These are phyloP conservation scores for Arachnomyces sp. DNA, from an alignment of 2,329 filamentous ascomycete genomes.

Conservation along the genomic window DNA sequence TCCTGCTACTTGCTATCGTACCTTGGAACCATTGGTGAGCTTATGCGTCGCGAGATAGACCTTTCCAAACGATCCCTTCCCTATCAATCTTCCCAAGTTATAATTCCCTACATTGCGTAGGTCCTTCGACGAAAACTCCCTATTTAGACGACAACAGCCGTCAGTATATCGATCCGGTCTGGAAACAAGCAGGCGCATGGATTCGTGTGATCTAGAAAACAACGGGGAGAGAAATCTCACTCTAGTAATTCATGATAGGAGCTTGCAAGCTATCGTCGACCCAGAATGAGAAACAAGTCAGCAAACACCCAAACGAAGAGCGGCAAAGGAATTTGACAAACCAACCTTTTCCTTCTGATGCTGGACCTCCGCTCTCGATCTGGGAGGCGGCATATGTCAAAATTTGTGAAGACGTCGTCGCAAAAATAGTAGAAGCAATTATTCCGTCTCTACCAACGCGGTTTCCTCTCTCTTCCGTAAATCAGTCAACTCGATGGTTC, in stretches of 20 bases:
- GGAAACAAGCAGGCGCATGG: neutral
- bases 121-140: constrained; percentile 89
- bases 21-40: constrained; percentile 97
- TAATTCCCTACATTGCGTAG: constrained; percentile 93
- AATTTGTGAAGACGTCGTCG: constrained; percentile 2
- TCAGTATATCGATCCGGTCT: neutral
- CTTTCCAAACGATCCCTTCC: constrained; percentile 97
- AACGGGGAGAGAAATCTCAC: constrained; percentile 51
- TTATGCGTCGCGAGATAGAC: constrained; percentile 95
- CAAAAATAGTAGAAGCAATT: too few species aligned
- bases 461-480: too few species aligned
- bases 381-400: constrained; percentile 38
- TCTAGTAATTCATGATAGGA: constrained; percentile 95
- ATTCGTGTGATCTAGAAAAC: constrained; percentile 5
- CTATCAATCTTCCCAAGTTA: constrained; percentile 80
- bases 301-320: constrained; percentile 1
- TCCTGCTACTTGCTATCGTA: constrained; percentile 26
- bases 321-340: constrained; percentile 6
- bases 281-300: constrained; percentile 10
- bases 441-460: too few species aligned
- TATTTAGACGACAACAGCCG: constrained; percentile 32
- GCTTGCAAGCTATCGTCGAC: constrained; percentile 66
- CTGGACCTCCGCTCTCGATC: constrained; percentile 46
- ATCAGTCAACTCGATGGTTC: too few species aligned
- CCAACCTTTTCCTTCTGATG: constrained; percentile 53